Evolutionary conservation across 108 stramenopile genomes (phyloP).

Genomic region (Poteriospumella lacustris): DNA sequence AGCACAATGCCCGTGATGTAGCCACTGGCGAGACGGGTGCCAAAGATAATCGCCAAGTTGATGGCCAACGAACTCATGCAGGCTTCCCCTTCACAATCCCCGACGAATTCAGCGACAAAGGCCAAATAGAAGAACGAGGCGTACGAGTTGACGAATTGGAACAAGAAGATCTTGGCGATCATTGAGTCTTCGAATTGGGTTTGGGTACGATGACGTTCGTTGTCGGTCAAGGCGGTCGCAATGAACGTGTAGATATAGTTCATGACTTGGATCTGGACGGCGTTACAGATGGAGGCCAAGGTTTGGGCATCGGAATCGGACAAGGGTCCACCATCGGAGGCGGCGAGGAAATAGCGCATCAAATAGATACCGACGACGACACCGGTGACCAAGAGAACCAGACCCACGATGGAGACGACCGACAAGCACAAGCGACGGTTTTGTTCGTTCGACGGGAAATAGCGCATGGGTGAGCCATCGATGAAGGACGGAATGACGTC

Average conservation of each 20-base stretch:
- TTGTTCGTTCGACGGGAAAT: conserved; percentile 1
- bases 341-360: background rate
- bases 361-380: conserved; percentile 22
- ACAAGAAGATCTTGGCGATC: conserved; percentile 94
- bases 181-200: conserved; percentile 78
- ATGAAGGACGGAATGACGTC: conserved; percentile 21
- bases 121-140: conserved; percentile 91
- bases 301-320: conserved; percentile 21
- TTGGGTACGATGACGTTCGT: conserved; percentile 55
- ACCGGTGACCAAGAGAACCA: conserved; percentile 1
- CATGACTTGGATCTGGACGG: conserved; percentile 47
- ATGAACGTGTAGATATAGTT: conserved; percentile 38
- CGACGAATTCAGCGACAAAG: conserved; percentile 50
- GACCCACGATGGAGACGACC: background rate
- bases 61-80: conserved; percentile 47
- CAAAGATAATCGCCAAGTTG: conserved; percentile 26
- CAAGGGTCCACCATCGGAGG: background rate
- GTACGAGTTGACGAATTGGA: conserved; percentile 95
- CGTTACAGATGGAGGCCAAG: conserved; percentile 33
- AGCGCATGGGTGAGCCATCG: conserved; percentile 14
- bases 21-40: background rate
- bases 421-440: background rate
- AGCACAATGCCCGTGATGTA: background rate
- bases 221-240: conserved; percentile 21
- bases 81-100: background rate